phyloP scores from a whole-genome alignment of 768 basidiomycete species.

The Pleurotus salmoneostramineus region DNA sequence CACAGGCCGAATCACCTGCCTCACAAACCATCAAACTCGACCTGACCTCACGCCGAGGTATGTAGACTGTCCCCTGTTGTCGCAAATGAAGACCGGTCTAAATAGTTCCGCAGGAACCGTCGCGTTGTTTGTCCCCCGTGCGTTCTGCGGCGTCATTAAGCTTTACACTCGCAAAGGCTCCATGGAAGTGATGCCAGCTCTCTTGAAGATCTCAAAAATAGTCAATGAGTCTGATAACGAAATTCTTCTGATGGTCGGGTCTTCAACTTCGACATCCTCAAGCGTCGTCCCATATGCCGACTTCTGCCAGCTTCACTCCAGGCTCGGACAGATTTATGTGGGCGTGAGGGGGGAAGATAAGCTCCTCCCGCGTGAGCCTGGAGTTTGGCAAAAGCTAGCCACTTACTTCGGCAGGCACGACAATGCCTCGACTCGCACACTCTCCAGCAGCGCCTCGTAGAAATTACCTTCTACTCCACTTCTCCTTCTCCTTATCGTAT shows the following conservation, averaged over 20 bases:
- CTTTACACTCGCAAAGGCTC: slow-evolving; percentile 19
- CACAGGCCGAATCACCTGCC: neutral
- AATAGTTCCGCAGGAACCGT: slow-evolving; percentile 17
- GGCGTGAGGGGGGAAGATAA: slow-evolving; percentile 39
- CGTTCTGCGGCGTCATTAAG: slow-evolving; percentile 25
- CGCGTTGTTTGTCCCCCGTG: slow-evolving; percentile 21
- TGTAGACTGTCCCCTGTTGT: neutral
- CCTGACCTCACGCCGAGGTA: slow-evolving; percentile 3
- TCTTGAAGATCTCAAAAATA: slow-evolving; percentile 20
- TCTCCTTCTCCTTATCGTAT: neutral
- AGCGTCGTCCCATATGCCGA: slow-evolving; percentile 21
- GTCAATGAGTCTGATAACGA: slow-evolving; percentile 27
- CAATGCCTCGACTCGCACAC: neutral
- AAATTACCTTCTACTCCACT: neutral
- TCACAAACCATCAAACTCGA: slow-evolving; percentile 9
- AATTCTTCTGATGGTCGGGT: slow-evolving; percentile 32
- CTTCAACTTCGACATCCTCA: slow-evolving; percentile 11
- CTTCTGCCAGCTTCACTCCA: slow-evolving; percentile 34
- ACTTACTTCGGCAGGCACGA: slow-evolving; percentile 13
- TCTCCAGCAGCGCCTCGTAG: neutral
- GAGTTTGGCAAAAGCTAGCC: slow-evolving; percentile 39
- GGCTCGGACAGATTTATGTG: slow-evolving; percentile 35
- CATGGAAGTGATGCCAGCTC: slow-evolving; percentile 23
- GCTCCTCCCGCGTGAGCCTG: slow-evolving; percentile 21
- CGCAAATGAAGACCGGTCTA: too few species aligned